A percentile compares a stretch with the other conserved stretches of the same genome.
Evolutionary conservation across 352 stramenopile genomes (phyloP).

Genomic region (Phytophthora ramorum): DNA sequence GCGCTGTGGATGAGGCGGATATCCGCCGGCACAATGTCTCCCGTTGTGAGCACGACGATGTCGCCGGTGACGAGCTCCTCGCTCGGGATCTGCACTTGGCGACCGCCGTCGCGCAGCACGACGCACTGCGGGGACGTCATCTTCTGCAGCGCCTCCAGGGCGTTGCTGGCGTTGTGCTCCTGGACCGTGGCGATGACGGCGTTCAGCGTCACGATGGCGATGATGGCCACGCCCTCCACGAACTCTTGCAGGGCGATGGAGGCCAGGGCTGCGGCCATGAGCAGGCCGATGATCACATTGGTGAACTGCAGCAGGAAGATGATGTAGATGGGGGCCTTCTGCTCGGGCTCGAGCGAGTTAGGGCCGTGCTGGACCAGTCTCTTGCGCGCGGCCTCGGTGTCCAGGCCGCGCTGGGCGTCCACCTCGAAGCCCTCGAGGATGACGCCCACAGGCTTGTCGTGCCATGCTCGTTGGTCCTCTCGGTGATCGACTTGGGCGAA

Average conservation of each 20-base stretch:
- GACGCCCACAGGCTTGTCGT: slow-evolving; percentile 48
- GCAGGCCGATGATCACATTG: slow-evolving; percentile 78
- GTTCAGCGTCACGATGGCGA: slow-evolving; percentile 79
- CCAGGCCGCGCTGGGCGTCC: slow-evolving; percentile 46
- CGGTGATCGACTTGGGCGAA: slow-evolving; percentile 56
- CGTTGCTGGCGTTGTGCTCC: slow-evolving; percentile 71
- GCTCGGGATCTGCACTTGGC: slow-evolving; percentile 59
- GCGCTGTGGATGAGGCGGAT: slow-evolving; percentile 89
- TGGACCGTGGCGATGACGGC: slow-evolving; percentile 74
- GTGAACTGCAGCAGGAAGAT: slow-evolving; percentile 82
- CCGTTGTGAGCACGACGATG: slow-evolving; percentile 87
- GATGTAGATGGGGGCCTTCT: slow-evolving; percentile 58
- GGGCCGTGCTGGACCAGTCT: slow-evolving; percentile 50
- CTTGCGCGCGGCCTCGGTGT: slow-evolving; percentile 34
- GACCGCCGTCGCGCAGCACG: slow-evolving; percentile 59
- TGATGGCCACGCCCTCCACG: slow-evolving; percentile 73
- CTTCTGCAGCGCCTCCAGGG: slow-evolving; percentile 75
- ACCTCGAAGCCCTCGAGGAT: slow-evolving; percentile 59
- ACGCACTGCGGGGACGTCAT: slow-evolving; percentile 75
- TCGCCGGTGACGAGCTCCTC: slow-evolving; percentile 75
- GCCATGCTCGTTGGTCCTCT: slow-evolving; percentile 60
- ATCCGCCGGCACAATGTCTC: slow-evolving; percentile 94
- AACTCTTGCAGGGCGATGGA: slow-evolving; percentile 74
- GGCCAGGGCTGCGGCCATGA: slow-evolving; percentile 67
- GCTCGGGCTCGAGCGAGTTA: slow-evolving; percentile 65